phyloP scores from a whole-genome alignment of 345 rosid species.

The Eutrema japonicum region DNA sequence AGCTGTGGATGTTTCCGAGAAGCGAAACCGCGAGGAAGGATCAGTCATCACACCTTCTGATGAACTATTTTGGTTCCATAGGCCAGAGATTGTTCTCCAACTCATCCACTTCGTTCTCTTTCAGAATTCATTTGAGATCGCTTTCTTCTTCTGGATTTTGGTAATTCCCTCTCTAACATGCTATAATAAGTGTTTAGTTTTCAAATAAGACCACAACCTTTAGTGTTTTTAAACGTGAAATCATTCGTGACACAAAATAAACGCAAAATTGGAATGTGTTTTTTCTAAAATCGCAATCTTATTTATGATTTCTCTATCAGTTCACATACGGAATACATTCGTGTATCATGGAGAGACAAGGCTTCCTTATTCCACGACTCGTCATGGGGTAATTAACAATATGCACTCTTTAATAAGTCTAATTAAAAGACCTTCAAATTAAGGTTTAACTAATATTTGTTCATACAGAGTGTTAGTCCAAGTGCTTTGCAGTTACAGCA shows the following conservation, averaged over 20 bases:
- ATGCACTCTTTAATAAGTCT: background rate
- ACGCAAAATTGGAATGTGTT: too few species aligned
- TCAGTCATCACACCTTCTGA: slow-evolving; percentile 70
- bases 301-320: slow-evolving; percentile 16
- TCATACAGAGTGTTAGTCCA: slow-evolving; percentile 71
- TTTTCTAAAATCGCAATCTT: background rate
- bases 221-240: too few species aligned
- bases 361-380: slow-evolving; percentile 72
- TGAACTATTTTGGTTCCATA: slow-evolving; percentile 71
- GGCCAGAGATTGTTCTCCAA: slow-evolving; percentile 56
- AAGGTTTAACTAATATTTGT: background rate
- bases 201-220: too few species aligned
- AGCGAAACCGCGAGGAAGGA: slow-evolving; percentile 38
- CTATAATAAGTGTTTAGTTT: too few species aligned
- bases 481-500: slow-evolving; percentile 88
- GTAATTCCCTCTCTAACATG: slow-evolving; percentile 42
- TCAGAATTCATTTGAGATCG: slow-evolving; percentile 84
- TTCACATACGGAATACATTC: slow-evolving; percentile 79
- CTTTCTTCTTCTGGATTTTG: slow-evolving; percentile 90
- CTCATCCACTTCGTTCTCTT: slow-evolving; percentile 85
- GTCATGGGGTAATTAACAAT: slow-evolving; percentile 67
- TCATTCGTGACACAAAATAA: too few species aligned
- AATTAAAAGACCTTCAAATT: background rate
- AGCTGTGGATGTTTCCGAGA: slow-evolving; percentile 53
- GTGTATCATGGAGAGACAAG: slow-evolving; percentile 77